A percentile compares a stretch with the other conserved stretches of the same genome.
Evolutionary conservation across 495 filamentous ascomycete species (phyloP).

Genomic region (Penicilliopsis zonata): DNA sequence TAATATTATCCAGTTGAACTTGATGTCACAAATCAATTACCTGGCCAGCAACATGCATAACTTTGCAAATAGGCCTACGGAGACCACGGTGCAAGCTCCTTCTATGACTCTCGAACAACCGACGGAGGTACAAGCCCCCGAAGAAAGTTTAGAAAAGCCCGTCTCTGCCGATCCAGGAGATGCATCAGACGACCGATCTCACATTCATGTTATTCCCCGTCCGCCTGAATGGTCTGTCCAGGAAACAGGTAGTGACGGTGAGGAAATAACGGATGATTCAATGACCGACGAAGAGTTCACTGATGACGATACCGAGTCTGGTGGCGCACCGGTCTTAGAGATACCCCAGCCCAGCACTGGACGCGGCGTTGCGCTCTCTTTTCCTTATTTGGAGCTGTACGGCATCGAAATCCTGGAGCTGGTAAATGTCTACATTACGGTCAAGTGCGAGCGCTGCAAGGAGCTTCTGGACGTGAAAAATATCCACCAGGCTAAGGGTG

Average conservation of each 20-base stretch:
- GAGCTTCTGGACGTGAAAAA: conserved; percentile 59
- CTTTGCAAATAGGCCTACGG: conserved; percentile 43
- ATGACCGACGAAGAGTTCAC: conserved; percentile 30
- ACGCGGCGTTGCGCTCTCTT: conserved; percentile 65
- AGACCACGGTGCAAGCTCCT: conserved; percentile 11
- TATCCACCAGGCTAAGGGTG: conserved; percentile 38
- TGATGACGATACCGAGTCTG: conserved; percentile 37
- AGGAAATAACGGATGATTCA: conserved; percentile 21
- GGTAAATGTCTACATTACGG: conserved; percentile 49
- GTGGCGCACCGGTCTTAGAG: conserved; percentile 23
- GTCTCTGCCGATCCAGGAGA: not conserved
- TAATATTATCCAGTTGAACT: conserved; percentile 43
- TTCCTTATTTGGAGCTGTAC: conserved; percentile 71
- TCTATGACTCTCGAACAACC: conserved; percentile 10
- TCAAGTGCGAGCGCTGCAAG: conserved; percentile 83
- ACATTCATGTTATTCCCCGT: conserved; percentile 65
- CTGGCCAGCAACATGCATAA: conserved; percentile 61
- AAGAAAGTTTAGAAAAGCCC: conserved; percentile 5
- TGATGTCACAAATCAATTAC: conserved; percentile 70
- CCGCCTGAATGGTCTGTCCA: conserved; percentile 67
- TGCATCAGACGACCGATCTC: conserved; percentile 37
- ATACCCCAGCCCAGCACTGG: conserved; percentile 25
- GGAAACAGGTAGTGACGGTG: conserved; percentile 25
- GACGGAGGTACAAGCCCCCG: conserved; percentile 3
- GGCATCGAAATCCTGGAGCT: conserved; percentile 74